Evolutionary conservation across 2,329 filamentous ascomycete genomes (phyloP).

Genomic region (Scytalidium lignicola): DNA sequence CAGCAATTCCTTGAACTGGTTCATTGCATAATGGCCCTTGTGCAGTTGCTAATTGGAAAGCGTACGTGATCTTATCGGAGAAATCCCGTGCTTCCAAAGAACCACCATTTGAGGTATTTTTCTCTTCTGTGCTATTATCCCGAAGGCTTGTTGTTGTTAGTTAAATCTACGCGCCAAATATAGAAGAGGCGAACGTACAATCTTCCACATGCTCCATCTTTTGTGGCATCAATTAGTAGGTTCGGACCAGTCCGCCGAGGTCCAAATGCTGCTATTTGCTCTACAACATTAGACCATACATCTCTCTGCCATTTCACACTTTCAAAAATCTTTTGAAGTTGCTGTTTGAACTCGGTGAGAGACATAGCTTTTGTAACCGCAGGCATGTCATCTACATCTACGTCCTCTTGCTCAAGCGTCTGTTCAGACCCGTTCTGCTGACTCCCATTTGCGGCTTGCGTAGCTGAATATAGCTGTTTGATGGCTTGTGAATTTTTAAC

Average conservation of each 20-base stretch:
- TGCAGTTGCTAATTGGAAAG: constrained; percentile 85
- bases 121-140: constrained; percentile 18
- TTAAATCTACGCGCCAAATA: background rate
- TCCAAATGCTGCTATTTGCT: constrained; percentile 86
- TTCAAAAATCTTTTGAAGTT: constrained; percentile 65
- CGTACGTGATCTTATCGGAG: constrained; percentile 85
- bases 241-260: constrained; percentile 83
- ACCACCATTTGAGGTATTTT: constrained; percentile 36
- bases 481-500: constrained; percentile 74
- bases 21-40: constrained; percentile 91
- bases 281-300: constrained; percentile 68
- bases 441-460: constrained; percentile 44
- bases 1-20: constrained; percentile 86
- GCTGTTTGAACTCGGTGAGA: constrained; percentile 68
- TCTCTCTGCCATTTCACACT: constrained; percentile 69
- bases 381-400: constrained; percentile 52
- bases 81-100: constrained; percentile 61
- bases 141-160: constrained; percentile 21
- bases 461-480: constrained; percentile 71
- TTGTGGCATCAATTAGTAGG: constrained; percentile 78
- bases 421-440: constrained; percentile 30
- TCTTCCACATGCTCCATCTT: constrained; percentile 64
- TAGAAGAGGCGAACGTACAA: constrained; percentile 44
- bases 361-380: constrained; percentile 60
- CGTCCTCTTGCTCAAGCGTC: constrained; percentile 31